These are phyloP conservation scores for Picocystis sp. DNA, from an alignment of 163 green algal genomes.

Conservation along the genomic window DNA sequence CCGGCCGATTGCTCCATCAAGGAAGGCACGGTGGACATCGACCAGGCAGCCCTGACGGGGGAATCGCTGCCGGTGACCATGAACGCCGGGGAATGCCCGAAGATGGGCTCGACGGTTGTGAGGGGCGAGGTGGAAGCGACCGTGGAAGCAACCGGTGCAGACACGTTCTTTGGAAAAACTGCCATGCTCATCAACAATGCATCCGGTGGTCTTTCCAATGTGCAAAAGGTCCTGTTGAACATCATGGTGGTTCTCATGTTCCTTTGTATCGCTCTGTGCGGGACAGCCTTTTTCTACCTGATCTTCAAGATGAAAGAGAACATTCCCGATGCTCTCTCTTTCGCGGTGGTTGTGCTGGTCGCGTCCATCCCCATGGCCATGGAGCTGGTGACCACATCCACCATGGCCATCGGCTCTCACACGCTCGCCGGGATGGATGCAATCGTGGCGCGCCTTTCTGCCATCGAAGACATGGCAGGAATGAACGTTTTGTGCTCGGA, in stretches of 20 bases:
- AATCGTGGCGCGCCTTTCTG: slow-evolving; percentile 64
- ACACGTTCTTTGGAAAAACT: slow-evolving; percentile 88
- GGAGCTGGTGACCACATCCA: slow-evolving; percentile 68
- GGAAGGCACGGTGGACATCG: slow-evolving; percentile 36
- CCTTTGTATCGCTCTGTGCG: slow-evolving; percentile 25
- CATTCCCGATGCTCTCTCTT: slow-evolving; percentile 13
- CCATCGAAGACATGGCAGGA: slow-evolving; percentile 80
- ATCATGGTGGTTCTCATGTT: slow-evolving; percentile 48
- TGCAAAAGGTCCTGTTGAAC: slow-evolving; percentile 63
- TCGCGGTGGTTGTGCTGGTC: slow-evolving; percentile 53
- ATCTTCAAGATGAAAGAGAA: slow-evolving; percentile 11
- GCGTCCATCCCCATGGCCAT: slow-evolving; percentile 77
- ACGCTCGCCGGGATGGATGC: slow-evolving; percentile 38
- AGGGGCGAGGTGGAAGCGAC: slow-evolving; percentile 60
- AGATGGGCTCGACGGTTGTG: slow-evolving; percentile 64
- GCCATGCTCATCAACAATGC: slow-evolving; percentile 49
- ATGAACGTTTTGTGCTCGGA: slow-evolving; percentile 84
- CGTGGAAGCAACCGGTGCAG: slow-evolving; percentile 49
- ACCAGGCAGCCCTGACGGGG: slow-evolving; percentile 48
- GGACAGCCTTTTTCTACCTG: slow-evolving; percentile 34
- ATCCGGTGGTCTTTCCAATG: slow-evolving; percentile 51
- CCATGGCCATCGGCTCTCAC: slow-evolving; percentile 50
- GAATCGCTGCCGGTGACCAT: slow-evolving; percentile 48
- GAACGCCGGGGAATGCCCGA: slow-evolving; percentile 26
- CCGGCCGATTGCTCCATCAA: slow-evolving; percentile 54